Base-by-base conservation (phyloP, 331 rosid genomes). In the Quercus lobata region DNA sequence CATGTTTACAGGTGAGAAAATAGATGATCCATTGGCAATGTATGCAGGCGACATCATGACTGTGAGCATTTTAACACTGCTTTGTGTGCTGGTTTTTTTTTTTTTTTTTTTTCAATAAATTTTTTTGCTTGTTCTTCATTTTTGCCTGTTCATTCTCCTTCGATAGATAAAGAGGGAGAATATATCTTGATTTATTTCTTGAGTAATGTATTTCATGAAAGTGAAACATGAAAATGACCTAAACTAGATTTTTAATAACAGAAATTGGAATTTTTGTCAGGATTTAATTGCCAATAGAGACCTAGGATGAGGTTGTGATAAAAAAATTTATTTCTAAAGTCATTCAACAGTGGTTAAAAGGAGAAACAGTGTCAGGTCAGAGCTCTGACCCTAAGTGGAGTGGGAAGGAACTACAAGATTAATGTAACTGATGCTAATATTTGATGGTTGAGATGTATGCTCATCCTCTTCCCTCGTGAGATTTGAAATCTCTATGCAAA, bases 41-140 rank as follows among this genome's bases (percentile, higher is more conserved):
- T 93, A 90, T 78, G 98, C 97, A 1, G 99, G 99, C 5, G 99
- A 95, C 78, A 90, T 93, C 89, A 95, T 93, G 99, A 95, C 99
- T 53, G 99, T 95, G 82, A 95, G 96, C 79, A 83, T 85, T 85
- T 76, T 60, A 74, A 63, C 72, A 49, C 65, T 68, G 44, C 18
- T 71, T 68, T 77, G 19, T 73, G 66, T 32, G 35, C 27, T 18
- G 7, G 1, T 17, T n/a, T 32, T 6, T 30, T 66, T 68, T 27
- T 27, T 27, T 25, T 1, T 66, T 5, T 34, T 68, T 15, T 65
- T 60, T 11, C 12, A 41, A 37, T 7, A 41, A 41, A 3, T 21
- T 57, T 4, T 21, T 4, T 66, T 65, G 4, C 37, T 32, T 32
- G 1, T 34, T 9, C 2, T 19, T 32, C 14, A 35, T 18, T 18